Evolutionary conservation across 345 rosid genomes (phyloP), one percentile per base, ranked within the genome.

Genomic region (Litchi chinensis): DNA sequence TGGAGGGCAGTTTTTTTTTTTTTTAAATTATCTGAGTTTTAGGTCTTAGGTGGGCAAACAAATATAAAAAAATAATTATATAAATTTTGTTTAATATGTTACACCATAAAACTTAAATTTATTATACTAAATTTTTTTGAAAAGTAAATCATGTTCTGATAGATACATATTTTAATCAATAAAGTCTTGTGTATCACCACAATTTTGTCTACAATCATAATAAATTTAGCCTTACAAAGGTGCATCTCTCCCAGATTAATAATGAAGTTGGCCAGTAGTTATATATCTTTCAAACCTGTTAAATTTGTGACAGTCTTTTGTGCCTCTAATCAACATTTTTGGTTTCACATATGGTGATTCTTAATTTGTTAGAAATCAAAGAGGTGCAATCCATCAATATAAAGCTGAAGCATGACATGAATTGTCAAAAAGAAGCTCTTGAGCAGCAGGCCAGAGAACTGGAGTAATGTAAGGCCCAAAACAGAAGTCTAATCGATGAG

Each of bases 401-500:
- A 0, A 65, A 70, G 74, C 74, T 76, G 73, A 66, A 3, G 63
- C 6, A 21, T 24, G 66, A 76, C 3, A 40, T 24, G 40, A 54
- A 54, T 40, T n/a, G 22, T 32, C 80, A 64, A 48, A 71, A 21
- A 48, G 52, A 46, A 43, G 75, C 70, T 56, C 32, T 85, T 24
- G 13, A 64, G 13, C 12, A 19, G 48, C 67, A 0, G 56, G 66
- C 69, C 22, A 56, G 60, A 48, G 70, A 70, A 71, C 19, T 70
- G 15, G 70, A 82, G n/a, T 65, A 85, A n/a, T 77, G 32, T 21
- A 48, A 19, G 68, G 66, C 76, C 44, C 69, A 43, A 50, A 74
- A 3, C 8, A 72, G 21, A 63, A 59, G 13, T 43, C 62, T 37
- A 11, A 37, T 65, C 63, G 54, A 75, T 41, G 68, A 71, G 32